Conservation (phyloP, 768 basidiomycete genomes). For the Lentinula raphanica region DNA sequence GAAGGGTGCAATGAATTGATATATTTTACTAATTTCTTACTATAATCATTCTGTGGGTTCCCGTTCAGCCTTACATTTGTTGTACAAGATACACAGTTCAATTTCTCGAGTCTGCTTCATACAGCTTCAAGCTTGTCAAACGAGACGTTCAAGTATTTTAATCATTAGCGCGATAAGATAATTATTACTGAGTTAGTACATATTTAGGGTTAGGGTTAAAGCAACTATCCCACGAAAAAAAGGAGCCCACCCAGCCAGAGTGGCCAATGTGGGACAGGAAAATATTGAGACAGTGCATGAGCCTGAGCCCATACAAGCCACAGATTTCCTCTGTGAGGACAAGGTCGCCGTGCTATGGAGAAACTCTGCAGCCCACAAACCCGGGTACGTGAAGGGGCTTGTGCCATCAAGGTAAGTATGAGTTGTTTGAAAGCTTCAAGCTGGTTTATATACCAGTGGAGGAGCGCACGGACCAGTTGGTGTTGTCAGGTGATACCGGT, state of each 20-base stretch:
- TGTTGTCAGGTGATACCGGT: not conserved
- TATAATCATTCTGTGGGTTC: no score
- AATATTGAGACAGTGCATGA: constrained; percentile 80
- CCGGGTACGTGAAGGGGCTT: constrained; percentile 48
- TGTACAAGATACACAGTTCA: no score
- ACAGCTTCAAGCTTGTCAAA: no score
- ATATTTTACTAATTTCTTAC: no score
- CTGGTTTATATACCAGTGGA: not conserved
- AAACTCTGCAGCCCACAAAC: constrained; percentile 50
- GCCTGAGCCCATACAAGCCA: constrained; percentile 66
- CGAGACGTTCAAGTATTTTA: no score
- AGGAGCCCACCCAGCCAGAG: constrained; percentile 53
- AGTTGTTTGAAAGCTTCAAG: constrained; percentile 8
- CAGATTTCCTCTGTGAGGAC: constrained; percentile 54
- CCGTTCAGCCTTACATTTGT: no score
- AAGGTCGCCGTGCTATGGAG: constrained; percentile 72
- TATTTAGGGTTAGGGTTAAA: not conserved
- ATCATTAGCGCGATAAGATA: no score
- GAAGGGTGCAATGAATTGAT: not conserved
- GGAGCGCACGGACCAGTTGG: not conserved
- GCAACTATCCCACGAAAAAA: constrained; percentile 25
- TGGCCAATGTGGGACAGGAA: constrained; percentile 67
- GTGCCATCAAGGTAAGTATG: constrained; percentile 68
- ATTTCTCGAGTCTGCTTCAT: no score
- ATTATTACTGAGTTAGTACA: not conserved